Evolutionary conservation across 306 rosid genomes (phyloP).

Genomic region (Trifolium dubium): DNA sequence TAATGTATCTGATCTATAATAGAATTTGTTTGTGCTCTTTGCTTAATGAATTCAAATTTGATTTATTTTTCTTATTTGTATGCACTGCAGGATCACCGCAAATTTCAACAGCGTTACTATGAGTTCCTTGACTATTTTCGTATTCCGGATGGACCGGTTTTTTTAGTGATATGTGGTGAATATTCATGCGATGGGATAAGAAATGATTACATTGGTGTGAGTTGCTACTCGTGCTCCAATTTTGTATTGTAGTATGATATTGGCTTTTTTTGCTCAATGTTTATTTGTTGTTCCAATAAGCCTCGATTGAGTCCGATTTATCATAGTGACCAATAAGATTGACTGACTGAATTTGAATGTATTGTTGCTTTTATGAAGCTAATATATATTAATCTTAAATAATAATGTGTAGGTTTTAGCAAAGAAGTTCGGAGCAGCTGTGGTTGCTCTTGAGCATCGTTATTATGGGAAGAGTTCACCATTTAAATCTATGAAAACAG

Average conservation of each 20-base stretch:
- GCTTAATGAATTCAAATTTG: not conserved
- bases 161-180: constrained; percentile 84
- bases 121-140: constrained; percentile 82
- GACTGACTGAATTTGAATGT: not conserved
- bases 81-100: constrained; percentile 68
- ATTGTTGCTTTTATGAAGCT: constrained; percentile 12
- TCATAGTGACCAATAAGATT: constrained; percentile 1
- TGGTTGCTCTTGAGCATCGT: constrained; percentile 94
- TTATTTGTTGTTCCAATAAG: not conserved
- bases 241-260: constrained; percentile 1
- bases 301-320: not conserved
- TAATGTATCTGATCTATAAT: too few relatives aligned
- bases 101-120: constrained; percentile 83
- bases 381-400: constrained; percentile 4
- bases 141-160: constrained; percentile 77
- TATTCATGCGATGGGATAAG: constrained; percentile 60
- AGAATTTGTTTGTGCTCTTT: not conserved
- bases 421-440: constrained; percentile 93
- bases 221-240: constrained; percentile 36
- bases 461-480: constrained; percentile 95
- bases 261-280: constrained; percentile 15
- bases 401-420: constrained; percentile 68
- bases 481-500: constrained; percentile 63
- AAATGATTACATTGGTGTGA: constrained; percentile 77
- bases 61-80: constrained; percentile 6